phyloP scores from a whole-genome alignment of 2,329 filamentous ascomycete genomes.

The Penicillium rolfsii region DNA sequence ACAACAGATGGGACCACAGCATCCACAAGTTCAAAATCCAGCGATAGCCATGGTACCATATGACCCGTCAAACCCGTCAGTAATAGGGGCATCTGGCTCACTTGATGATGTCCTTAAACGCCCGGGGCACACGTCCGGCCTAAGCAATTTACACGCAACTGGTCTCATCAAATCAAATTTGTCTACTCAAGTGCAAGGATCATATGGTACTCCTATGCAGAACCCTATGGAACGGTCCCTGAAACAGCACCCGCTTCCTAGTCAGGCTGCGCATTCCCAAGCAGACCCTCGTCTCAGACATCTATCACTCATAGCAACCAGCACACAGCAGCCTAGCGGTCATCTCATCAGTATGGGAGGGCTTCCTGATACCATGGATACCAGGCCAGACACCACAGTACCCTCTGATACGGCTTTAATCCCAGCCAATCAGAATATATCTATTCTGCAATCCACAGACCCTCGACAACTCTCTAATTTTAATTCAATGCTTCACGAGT shows the following conservation, averaged over 20 bases:
- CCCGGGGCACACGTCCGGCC: background rate
- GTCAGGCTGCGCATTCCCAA: background rate
- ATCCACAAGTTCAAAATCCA: background rate
- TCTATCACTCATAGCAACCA: background rate
- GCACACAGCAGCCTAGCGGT: background rate
- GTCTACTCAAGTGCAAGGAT: background rate
- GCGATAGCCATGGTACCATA: background rate
- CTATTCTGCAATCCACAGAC: background rate
- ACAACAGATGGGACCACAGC: background rate
- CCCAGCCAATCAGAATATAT: background rate
- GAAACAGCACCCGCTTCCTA: background rate
- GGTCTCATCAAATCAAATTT: background rate
- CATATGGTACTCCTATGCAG: background rate
- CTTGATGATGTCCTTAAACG: background rate
- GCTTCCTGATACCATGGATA: background rate
- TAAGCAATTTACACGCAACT: background rate
- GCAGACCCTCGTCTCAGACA: slow-evolving; percentile 5
- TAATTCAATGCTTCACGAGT: slow-evolving; percentile 2
- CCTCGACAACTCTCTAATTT: background rate
- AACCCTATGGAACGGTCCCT: background rate
- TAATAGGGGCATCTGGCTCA: background rate
- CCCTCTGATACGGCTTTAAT: background rate
- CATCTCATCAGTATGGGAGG: background rate
- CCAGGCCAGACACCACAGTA: background rate
- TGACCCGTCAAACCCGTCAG: background rate